Evolutionary conservation across 192 early-diverging fungal genomes (phyloP).

Genomic region (Phycomyces nitens): DNA sequence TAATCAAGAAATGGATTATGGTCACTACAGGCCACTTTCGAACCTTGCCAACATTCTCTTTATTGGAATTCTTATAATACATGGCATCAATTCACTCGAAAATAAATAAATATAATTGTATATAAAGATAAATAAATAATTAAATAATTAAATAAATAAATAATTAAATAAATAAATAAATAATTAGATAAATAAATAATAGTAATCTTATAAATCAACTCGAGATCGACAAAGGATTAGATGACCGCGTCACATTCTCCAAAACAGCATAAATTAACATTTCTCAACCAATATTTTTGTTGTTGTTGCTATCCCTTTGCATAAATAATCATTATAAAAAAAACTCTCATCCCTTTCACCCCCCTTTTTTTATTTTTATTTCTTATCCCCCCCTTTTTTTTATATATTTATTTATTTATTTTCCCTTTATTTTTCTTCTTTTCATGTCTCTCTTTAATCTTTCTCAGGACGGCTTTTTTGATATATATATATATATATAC

Average conservation of each 20-base stretch:
- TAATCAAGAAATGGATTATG: no score
- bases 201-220: not conserved
- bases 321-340: not conserved
- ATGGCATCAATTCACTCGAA: no score
- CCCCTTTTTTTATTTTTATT: constrained; percentile 1
- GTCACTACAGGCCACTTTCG: no score
- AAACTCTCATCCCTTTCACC: not conserved
- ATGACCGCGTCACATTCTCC: constrained; percentile 18
- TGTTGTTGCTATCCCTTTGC: not conserved
- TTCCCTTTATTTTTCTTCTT: not conserved
- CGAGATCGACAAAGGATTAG: constrained; percentile 9
- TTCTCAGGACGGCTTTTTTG: constrained; percentile 12
- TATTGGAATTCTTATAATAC: no score
- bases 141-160: no score
- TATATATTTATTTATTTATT: constrained; percentile 5
- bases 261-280: constrained; percentile 35
- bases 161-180: no score
- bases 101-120: no score
- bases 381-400: constrained; percentile 4
- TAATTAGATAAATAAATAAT: no score
- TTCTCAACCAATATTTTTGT: not conserved
- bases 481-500: no score
- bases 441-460: constrained; percentile 10
- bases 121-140: no score
- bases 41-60: no score